Percentiles rank a stretch among this genome's conserved stretches.
phyloP scores from a whole-genome alignment of 371 early-diverging fungal species.

The Mucor indicus region DNA sequence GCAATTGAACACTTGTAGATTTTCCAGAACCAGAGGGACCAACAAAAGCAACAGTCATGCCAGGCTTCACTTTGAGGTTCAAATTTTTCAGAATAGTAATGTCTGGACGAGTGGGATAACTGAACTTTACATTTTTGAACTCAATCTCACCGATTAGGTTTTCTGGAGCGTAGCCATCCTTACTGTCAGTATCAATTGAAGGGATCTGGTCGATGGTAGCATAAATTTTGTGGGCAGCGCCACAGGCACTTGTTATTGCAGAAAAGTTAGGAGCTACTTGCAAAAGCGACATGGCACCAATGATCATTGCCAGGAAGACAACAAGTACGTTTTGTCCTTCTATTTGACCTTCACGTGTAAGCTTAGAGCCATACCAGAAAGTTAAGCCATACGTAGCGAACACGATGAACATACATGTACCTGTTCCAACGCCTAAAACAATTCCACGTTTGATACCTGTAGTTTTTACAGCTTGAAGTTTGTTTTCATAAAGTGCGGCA shows the following conservation, averaged over 20 bases:
- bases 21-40: conserved; percentile 67
- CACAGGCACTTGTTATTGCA: conserved; percentile 59
- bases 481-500: conserved; percentile 51
- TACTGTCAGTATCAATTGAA: conserved; percentile 54
- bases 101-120: conserved; percentile 61
- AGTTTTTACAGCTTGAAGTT: conserved; percentile 50
- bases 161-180: conserved; percentile 30
- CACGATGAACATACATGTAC: conserved; percentile 54
- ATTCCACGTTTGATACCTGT: conserved; percentile 54
- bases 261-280: conserved; percentile 60
- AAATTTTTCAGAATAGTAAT: conserved; percentile 52
- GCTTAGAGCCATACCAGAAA: conserved; percentile 74
- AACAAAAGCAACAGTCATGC: conserved; percentile 61
- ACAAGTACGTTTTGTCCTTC: conserved; percentile 51
- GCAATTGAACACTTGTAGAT: conserved; percentile 64
- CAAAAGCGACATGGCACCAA: conserved; percentile 47
- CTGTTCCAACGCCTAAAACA: conserved; percentile 55
- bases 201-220: conserved; percentile 73
- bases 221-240: conserved; percentile 70
- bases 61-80: conserved; percentile 57
- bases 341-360: conserved; percentile 50
- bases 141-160: conserved; percentile 44
- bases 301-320: conserved; percentile 69
- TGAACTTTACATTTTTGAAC: conserved; percentile 64
- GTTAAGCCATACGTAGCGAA: conserved; percentile 66